phyloP scores from a whole-genome alignment of 1,284 basidiomycete species.

The Polyporus tsugae region DNA sequence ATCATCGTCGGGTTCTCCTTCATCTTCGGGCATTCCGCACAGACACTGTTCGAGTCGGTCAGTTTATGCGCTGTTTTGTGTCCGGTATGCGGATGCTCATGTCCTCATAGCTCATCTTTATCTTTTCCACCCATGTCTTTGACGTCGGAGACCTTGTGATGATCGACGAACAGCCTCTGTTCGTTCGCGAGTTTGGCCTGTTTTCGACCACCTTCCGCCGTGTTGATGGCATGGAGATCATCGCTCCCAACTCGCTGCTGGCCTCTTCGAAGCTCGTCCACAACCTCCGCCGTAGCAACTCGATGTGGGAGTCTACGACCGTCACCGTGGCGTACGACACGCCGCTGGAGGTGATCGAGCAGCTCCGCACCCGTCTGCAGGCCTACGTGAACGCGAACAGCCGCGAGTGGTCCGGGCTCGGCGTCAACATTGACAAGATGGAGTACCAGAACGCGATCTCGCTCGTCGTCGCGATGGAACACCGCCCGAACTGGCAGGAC shows the following conservation, averaged over 20 bases:
- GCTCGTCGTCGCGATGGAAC: conserved; percentile 79
- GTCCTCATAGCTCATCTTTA: conserved; percentile 71
- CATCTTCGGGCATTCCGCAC: conserved; percentile 85
- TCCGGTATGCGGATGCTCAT: conserved; percentile 8
- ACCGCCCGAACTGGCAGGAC: conserved; percentile 87
- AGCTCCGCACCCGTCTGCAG: conserved; percentile 65
- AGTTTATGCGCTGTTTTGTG: conserved; percentile 33
- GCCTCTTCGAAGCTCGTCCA: conserved; percentile 80
- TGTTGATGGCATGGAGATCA: conserved; percentile 82
- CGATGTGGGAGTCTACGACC: conserved; percentile 77
- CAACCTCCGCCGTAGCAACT: conserved; percentile 77
- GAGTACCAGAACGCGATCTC: conserved; percentile 77
- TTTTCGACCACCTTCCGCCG: conserved; percentile 85
- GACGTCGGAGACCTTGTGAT: conserved; percentile 83
- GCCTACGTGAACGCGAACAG: conserved; percentile 72
- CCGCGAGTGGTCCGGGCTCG: conserved; percentile 75
- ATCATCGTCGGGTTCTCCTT: conserved; percentile 85
- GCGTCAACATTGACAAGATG: conserved; percentile 78
- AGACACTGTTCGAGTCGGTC: conserved; percentile 83
- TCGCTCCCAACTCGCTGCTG: conserved; percentile 84
- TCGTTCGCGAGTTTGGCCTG: conserved; percentile 82
- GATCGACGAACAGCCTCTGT: conserved; percentile 72
- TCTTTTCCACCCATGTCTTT: conserved; percentile 84
- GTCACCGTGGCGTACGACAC: conserved; percentile 73
- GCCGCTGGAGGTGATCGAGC: conserved; percentile 73